A percentile compares a stretch with the other conserved stretches of the same genome.
Conservation (phyloP, 2,329 filamentous ascomycete species). For the Fragosphaeria purpurea region DNA sequence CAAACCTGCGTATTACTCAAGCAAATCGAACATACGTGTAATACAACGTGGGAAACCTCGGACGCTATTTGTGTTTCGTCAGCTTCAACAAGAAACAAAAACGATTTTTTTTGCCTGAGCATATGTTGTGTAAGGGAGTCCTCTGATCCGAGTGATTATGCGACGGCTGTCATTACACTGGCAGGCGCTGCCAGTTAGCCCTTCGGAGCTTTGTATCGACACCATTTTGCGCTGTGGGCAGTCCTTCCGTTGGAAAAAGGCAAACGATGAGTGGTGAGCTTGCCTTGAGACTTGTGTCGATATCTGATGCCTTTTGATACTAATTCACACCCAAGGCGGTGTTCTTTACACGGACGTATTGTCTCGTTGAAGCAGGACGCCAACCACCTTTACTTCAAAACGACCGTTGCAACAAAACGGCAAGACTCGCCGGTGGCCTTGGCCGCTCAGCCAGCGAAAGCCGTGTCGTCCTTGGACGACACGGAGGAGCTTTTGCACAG, state of each 20-base stretch:
- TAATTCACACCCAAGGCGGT: conserved; percentile 46
- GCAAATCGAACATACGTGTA: too few relatives aligned
- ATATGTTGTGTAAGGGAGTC: too few relatives aligned
- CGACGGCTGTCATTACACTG: conserved; percentile 43
- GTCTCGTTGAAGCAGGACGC: conserved; percentile 76
- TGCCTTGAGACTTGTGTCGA: neutral
- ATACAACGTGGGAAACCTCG: too few relatives aligned
- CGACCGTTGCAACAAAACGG: conserved; percentile 28
- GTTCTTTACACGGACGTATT: conserved; percentile 75
- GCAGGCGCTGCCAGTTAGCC: conserved; percentile 72
- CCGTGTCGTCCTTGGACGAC: conserved; percentile 41
- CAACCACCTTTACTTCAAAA: conserved; percentile 68
- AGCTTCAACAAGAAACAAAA: neutral
- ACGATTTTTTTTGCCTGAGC: neutral
- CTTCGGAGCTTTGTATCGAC: conserved; percentile 85
- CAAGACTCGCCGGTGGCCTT: conserved; percentile 17
- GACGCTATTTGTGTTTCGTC: too few relatives aligned
- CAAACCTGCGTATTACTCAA: too few relatives aligned
- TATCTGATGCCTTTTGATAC: neutral
- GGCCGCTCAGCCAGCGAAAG: too few relatives aligned
- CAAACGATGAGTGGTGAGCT: conserved; percentile 68
- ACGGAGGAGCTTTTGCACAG: conserved; percentile 64
- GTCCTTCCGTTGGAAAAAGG: conserved; percentile 90
- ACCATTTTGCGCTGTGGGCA: conserved; percentile 92
- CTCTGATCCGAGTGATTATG: neutral